Base-by-base conservation (phyloP, 148 eudicot species). In the Hydrangea macrophylla region DNA sequence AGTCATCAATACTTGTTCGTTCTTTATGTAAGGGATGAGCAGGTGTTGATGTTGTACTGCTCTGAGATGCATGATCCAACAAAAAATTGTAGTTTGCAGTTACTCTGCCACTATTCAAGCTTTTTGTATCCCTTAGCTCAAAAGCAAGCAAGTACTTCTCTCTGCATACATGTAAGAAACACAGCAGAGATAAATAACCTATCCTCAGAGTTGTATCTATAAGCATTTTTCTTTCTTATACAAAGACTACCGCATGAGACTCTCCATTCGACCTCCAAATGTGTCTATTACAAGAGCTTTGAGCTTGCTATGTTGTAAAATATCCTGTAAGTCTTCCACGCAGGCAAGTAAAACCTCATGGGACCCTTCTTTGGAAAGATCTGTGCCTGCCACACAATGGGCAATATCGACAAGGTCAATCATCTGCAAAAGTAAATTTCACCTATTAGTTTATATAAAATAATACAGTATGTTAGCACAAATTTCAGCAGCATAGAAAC, bases 1-100 rank as follows among this genome's bases (percentile, higher is more conserved):
- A 87, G 65, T 87, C 92, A 57, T 85, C 85, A 58, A 87, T 87
- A 67, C 82, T 74, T 70, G 84, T 87, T 75, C 92, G 73, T n/a
- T 87, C 92, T 73, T 79, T 87, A 60, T 72, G 73, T 30, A 76
- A 75, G 55, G 80, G 77, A 67, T 79, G 83, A 58, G 60, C 70
- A 67, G 90, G 87, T 23, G 90, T 79, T 60, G 90, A 81, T 33
- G 76, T 60, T 62, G 81, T 32, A 74, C 90, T 80, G 44, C 83
- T 78, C 53, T 81, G 80, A 70, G 90, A 86, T 68, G 82, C 73
- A 58, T 68, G 80, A 66, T 86, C 88, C 75, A 74, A 55, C 54
- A 73, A 39, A 67, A 73, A 26, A 58, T 71, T 81, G 27, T 75
- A 27, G 60, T 67, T 72, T 69, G 60, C 70, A 23, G 62, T 58